Evolutionary conservation across 2,329 filamentous ascomycete species (phyloP), one percentile per base, ranked within the genome.

Genomic region (Leptosphaerulina australis): DNA sequence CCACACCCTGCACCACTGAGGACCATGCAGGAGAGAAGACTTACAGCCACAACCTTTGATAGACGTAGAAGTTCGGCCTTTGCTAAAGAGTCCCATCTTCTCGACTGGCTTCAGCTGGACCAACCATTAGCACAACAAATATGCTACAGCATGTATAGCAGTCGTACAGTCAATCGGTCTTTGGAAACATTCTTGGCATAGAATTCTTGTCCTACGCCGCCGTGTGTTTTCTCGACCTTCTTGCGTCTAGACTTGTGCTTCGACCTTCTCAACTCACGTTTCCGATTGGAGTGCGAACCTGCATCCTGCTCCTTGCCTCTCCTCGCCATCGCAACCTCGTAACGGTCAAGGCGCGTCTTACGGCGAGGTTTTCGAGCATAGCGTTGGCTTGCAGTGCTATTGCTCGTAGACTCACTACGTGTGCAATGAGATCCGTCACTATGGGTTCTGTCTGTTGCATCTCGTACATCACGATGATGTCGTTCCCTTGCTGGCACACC

Each of bases 261-360:
- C 58, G 46, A 63, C 61, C 57, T 69, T 57, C 48, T 68, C 64
- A 59, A 68, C 66, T 66, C 60, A 58, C 30, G 55, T 39, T 60
- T 63, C 20, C 46, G 46, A 22, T 36, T 46, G 26, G 53, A 56
- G 43, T 55, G 52, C 44, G 43, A 45, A 53, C 59, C 58, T 41
- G 44, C 57, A 14, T 59, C 57, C 56, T 55, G 60, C 59, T 70
- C 64, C 51, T 62, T 63, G 22, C 50, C 52, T 44, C 51, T 56
- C 47, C 63, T 63, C 25, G 49, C n/a, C n/a, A 39, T 50, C 74
- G n/a, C 74, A 17, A 69, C 63, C 29, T 74, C 71, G 55, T 81
- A 81, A 46, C 69, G 72, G 49, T 79, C 77, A 30, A 69, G 66
- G 28, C 72, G 75, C 18, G 77, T 79, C 64, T 77, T 80, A 63